Evolutionary conservation across 2,329 filamentous ascomycete genomes (phyloP), one percentile per base, ranked within the genome.

Genomic region (Trichoderma endophyticum): DNA sequence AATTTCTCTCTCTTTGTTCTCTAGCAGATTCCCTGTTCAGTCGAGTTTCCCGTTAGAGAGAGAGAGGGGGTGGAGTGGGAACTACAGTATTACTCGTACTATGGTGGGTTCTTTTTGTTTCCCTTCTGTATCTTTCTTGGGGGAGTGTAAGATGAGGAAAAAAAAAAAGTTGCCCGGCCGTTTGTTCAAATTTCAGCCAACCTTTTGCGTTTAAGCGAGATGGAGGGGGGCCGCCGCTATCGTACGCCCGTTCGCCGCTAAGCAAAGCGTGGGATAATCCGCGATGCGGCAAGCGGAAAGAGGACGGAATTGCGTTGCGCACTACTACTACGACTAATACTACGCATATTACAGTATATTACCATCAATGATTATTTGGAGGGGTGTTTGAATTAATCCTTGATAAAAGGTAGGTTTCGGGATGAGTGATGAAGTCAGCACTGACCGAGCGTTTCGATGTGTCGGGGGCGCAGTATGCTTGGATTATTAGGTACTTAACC

Each of bases 171-270:
- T 30, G 57, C 57, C 28, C 18, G 57, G 28, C 57, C 18, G 6
- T 59, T 24, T 56, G 12, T 28, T 15, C 26, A 57, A 28, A 26
- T 28, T 28, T n/a, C 43, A 51, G 43, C 43, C 43, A 51, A 12
- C 43, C 43, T 51, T 30, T 26, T 62, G 59, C 59, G 32, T 65
- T 43, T 65, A 65, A 65, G 62, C 62, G 62, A 65, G 62, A 64
- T 64, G 61, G 61, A 64, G 61, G 36, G 34, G 36, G 61, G 61
- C 21, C n/a, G 59, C 30, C 32, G 32, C 59, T 34, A 24, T 39
- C 14, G n/a, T n/a, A 39, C 59, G 59, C 59, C 59, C 30, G 59
- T 24, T 21, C 32, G 59, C 54, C 26, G 32, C 59, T 61, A 61
- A 36, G 21, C 14, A 39, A 39, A 36, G 30, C 59, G 30, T 21